phyloP scores from a whole-genome alignment of 2,329 filamentous ascomycete species.

The Plectosphaerella plurivora region DNA sequence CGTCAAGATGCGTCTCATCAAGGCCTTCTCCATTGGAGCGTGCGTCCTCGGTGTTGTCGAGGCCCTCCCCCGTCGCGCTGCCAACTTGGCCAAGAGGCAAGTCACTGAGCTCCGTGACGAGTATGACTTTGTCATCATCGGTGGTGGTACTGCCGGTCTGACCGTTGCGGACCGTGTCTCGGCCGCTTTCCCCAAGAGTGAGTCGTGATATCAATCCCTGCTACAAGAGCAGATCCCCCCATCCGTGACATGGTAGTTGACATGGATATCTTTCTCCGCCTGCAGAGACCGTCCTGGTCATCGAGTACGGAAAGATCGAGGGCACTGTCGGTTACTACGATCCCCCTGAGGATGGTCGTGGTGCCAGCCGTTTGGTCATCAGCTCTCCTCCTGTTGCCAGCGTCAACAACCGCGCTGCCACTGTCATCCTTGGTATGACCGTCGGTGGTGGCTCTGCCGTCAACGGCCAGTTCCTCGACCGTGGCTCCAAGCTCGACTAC shows the following conservation, averaged over 20 bases:
- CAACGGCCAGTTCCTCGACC: constrained; percentile 33
- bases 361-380: constrained; percentile 16
- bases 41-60: constrained; percentile 13
- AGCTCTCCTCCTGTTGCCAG: constrained; percentile 18
- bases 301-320: constrained; percentile 7
- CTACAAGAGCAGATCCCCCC: not conserved
- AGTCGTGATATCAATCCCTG: constrained; percentile 2
- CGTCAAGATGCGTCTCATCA: constrained; percentile 12
- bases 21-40: constrained; percentile 12
- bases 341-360: constrained; percentile 16
- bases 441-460: constrained; percentile 30
- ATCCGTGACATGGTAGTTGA: not conserved
- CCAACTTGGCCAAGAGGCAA: constrained; percentile 14
- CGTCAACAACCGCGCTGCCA: constrained; percentile 19
- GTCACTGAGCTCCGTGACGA: constrained; percentile 18
- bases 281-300: constrained; percentile 3
- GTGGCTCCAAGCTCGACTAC: constrained; percentile 27
- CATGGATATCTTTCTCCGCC: not conserved
- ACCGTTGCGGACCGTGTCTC: constrained; percentile 26
- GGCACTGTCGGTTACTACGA: constrained; percentile 19
- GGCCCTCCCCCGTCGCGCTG: constrained; percentile 12
- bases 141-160: constrained; percentile 25
- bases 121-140: constrained; percentile 24
- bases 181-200: constrained; percentile 20
- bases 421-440: constrained; percentile 24